Conservation (phyloP, 495 filamentous ascomycete species). For the Daldinia caldariorum region DNA sequence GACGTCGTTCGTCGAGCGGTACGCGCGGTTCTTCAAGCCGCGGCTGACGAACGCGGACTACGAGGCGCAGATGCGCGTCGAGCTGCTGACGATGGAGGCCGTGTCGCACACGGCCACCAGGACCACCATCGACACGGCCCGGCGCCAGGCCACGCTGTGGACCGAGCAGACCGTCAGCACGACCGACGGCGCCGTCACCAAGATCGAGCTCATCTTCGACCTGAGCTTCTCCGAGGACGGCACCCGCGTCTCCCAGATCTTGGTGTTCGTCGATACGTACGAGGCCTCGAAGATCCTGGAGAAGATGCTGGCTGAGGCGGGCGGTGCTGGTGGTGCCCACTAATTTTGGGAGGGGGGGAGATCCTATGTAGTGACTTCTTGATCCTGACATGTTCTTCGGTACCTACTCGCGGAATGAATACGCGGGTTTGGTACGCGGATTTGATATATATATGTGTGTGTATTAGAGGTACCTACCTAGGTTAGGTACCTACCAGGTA, state of each 20-base stretch:
- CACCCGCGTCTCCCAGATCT: background rate
- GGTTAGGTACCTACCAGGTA: too few relatives aligned
- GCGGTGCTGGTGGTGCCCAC: background rate
- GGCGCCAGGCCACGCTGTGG: background rate
- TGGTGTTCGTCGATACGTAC: background rate
- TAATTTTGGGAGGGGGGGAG: too few relatives aligned
- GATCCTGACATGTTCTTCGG: too few relatives aligned
- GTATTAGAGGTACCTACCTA: too few relatives aligned
- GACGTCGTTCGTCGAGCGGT: constrained; percentile 13
- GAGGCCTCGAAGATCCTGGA: background rate
- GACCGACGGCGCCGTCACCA: background rate
- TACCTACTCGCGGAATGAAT: too few relatives aligned
- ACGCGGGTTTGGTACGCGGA: too few relatives aligned
- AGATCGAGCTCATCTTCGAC: background rate
- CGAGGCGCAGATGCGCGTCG: constrained; percentile 27
- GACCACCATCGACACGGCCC: background rate
- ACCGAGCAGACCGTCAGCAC: background rate
- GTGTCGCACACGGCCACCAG: background rate
- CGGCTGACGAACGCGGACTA: constrained; percentile 28
- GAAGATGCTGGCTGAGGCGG: background rate
- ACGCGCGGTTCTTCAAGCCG: constrained; percentile 29
- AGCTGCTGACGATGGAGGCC: constrained; percentile 25
- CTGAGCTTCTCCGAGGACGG: background rate
- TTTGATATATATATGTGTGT: too few relatives aligned
- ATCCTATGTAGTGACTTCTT: too few relatives aligned